A percentile compares a stretch with the other conserved stretches of the same genome.
phyloP scores from a whole-genome alignment of 2,329 filamentous ascomycete genomes.

The Aaosphaeria pasadenensis region DNA sequence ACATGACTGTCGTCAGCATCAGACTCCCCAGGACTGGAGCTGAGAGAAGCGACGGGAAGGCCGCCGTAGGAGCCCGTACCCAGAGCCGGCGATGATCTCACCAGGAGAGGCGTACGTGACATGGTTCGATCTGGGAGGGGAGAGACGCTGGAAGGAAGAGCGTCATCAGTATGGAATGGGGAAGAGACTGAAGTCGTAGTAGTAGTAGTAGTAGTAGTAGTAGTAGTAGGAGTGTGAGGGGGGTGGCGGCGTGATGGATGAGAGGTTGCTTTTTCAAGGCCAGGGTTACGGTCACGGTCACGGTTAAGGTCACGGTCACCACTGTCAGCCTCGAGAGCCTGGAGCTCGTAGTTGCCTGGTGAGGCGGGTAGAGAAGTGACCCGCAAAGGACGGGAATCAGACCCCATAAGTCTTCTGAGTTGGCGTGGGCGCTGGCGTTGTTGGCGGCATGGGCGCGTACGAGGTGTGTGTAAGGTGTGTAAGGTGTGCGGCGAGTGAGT shows the following conservation, averaged over 20 bases:
- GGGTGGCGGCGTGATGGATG: too few relatives aligned
- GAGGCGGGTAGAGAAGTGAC: not conserved
- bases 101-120: conserved; percentile 55
- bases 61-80: conserved; percentile 62
- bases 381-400: conserved; percentile 7
- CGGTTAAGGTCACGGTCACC: too few relatives aligned
- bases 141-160: conserved; percentile 3
- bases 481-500: too few relatives aligned
- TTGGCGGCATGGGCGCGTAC: conserved; percentile 14
- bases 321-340: not conserved
- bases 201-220: too few relatives aligned
- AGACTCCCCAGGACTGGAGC: conserved; percentile 32
- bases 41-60: conserved; percentile 46
- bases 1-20: conserved; percentile 30
- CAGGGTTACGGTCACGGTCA: conserved; percentile 16
- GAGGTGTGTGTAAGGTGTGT: not conserved
- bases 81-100: conserved; percentile 59
- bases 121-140: conserved; percentile 26
- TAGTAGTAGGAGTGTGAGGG: too few relatives aligned
- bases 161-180: not conserved
- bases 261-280: conserved; percentile 20
- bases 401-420: conserved; percentile 9
- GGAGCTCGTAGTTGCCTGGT: not conserved
- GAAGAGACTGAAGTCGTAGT: too few relatives aligned
- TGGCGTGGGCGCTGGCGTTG: not conserved